Percentiles rank a stretch among this genome's conserved stretches.
Evolutionary conservation across 2,329 filamentous ascomycete species (phyloP).

Genomic region (Pseudonectria foliicola): DNA sequence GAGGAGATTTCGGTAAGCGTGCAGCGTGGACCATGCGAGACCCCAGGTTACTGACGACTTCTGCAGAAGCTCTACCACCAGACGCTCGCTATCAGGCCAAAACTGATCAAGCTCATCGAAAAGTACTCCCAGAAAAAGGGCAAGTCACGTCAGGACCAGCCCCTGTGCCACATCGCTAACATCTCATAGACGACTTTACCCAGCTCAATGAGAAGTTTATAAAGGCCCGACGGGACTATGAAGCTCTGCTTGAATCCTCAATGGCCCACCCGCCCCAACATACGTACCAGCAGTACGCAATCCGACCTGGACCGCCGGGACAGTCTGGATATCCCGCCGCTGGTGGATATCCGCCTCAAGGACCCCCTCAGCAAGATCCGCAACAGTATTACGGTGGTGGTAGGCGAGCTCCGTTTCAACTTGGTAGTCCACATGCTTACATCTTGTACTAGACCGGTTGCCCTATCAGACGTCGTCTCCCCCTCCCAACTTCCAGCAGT

Average conservation of each 20-base stretch:
- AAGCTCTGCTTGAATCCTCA: slow-evolving; percentile 88
- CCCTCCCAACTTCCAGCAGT: slow-evolving; percentile 50
- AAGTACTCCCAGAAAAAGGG: slow-evolving; percentile 99
- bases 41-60: slow-evolving; percentile 24
- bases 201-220: slow-evolving; percentile 99
- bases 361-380: slow-evolving; percentile 47
- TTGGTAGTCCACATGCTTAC: slow-evolving; percentile 8
- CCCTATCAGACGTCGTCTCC: slow-evolving; percentile 42
- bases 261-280: slow-evolving; percentile 90
- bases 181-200: slow-evolving; percentile 78
- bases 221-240: slow-evolving; percentile 94
- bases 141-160: slow-evolving; percentile 27
- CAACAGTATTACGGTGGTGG: slow-evolving; percentile 58
- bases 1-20: slow-evolving; percentile 80
- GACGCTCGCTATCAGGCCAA: slow-evolving; percentile 87
- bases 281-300: slow-evolving; percentile 62
- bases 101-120: slow-evolving; percentile 94
- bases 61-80: slow-evolving; percentile 74
- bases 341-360: slow-evolving; percentile 35
- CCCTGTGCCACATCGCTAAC: slow-evolving; percentile 11
- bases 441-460: slow-evolving; percentile 30
- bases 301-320: slow-evolving; percentile 42
- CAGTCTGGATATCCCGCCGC: slow-evolving; percentile 36
- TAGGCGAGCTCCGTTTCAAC: slow-evolving; percentile 7
- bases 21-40: no score